These are phyloP conservation scores for Albophoma yamanashiensis DNA, from an alignment of 2,329 filamentous ascomycete genomes.

Conservation along the genomic window DNA sequence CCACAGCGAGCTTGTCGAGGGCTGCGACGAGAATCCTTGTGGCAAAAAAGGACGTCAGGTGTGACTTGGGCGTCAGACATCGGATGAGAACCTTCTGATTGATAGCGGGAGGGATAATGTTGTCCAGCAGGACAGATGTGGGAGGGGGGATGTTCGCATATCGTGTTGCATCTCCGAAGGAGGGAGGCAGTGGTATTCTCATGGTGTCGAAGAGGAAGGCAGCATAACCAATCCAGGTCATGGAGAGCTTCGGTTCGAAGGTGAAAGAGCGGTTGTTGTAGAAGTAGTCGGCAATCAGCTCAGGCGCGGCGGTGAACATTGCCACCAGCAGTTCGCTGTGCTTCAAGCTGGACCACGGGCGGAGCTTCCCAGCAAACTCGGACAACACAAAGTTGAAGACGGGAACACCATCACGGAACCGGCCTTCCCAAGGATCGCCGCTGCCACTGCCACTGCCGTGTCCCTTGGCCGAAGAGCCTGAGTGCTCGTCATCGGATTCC, in stretches of 20 bases:
- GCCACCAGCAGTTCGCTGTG: conserved; percentile 74
- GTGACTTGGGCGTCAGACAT: conserved; percentile 67
- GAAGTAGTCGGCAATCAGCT: conserved; percentile 84
- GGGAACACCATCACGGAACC: conserved; percentile 53
- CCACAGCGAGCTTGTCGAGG: conserved; percentile 63
- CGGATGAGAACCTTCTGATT: conserved; percentile 69
- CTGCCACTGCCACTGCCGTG: conserved; percentile 21
- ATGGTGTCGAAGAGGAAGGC: conserved; percentile 78
- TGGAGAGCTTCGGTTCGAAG: conserved; percentile 83
- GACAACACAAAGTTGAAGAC: conserved; percentile 73
- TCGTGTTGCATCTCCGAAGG: conserved; percentile 56
- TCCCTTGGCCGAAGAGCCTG: conserved; percentile 9
- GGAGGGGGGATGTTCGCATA: conserved; percentile 64
- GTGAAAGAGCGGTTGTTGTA: conserved; percentile 67
- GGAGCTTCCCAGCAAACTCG: conserved; percentile 66
- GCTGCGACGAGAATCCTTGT: conserved; percentile 68
- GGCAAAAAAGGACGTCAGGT: conserved; percentile 75
- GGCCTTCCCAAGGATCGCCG: conserved; percentile 58
- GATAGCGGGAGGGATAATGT: conserved; percentile 72
- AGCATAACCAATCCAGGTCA: conserved; percentile 91
- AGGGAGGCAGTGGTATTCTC: conserved; percentile 58
- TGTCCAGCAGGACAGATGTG: conserved; percentile 69
- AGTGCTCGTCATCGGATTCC: conserved; percentile 43
- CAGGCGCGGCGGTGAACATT: conserved; percentile 73
- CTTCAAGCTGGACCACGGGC: conserved; percentile 70